Conservation (phyloP, 2,329 filamentous ascomycete species). For the Diaporthe eres region DNA sequence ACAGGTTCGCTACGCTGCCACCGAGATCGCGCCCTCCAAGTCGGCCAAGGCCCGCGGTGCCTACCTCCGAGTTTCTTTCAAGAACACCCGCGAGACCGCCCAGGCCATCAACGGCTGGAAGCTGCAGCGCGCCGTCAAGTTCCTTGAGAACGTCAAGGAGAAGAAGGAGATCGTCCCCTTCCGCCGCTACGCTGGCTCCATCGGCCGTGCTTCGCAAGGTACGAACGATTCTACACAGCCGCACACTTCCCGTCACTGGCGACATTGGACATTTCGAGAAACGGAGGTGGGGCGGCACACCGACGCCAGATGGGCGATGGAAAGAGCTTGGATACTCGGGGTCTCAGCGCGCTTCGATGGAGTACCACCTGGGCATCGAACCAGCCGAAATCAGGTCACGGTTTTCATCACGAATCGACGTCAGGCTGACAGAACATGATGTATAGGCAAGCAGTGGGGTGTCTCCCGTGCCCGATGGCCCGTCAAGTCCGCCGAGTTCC, state of each 20-base stretch:
- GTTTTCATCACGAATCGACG: background rate
- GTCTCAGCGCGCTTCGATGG: background rate
- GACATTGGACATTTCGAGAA: background rate
- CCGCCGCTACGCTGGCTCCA: constrained; percentile 96
- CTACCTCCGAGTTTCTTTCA: constrained; percentile 99
- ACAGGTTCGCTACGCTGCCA: constrained; percentile 96
- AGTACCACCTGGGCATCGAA: background rate
- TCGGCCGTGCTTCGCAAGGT: constrained; percentile 98
- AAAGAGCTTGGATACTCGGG: background rate
- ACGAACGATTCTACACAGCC: constrained; percentile 63
- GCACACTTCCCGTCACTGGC: background rate
- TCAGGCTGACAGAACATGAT: constrained; percentile 26
- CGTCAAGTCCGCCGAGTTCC: constrained; percentile 98
- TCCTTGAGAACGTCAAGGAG: constrained; percentile 98
- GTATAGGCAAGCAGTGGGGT: constrained; percentile 96
- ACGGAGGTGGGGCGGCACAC: background rate
- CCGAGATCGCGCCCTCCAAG: constrained; percentile 88
- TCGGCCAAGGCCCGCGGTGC: constrained; percentile 98
- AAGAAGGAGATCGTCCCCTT: constrained; percentile 99
- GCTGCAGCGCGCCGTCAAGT: constrained; percentile 92
- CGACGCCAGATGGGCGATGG: background rate
- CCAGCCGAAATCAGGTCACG: background rate
- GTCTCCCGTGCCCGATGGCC: constrained; percentile 99
- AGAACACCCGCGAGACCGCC: constrained; percentile 99
- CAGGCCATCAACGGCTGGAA: constrained; percentile 99